Evolutionary conservation across 2,329 filamentous ascomycete species (phyloP).

Genomic region (Botrytis aclada): DNA sequence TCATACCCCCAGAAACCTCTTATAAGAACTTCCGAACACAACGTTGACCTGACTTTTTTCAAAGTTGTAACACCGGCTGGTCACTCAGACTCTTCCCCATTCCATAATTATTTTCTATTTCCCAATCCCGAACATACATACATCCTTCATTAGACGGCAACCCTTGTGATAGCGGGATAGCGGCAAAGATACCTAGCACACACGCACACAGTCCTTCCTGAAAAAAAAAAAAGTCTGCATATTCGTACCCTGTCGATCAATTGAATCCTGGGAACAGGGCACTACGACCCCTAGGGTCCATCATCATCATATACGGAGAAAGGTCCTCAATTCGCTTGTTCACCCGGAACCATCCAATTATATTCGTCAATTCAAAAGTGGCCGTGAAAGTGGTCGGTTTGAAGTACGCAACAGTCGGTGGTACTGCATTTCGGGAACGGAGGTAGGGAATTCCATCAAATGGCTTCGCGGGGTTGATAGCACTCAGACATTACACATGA

Average conservation of each 20-base stretch:
- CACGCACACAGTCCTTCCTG: not conserved
- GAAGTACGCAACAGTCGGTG: not conserved
- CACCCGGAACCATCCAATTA: not conserved
- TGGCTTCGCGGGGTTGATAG: not conserved
- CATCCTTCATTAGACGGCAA: not conserved
- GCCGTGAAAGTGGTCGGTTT: not conserved
- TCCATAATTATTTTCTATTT: not conserved
- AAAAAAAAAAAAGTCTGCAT: not conserved
- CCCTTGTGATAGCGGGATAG: constrained; percentile 7
- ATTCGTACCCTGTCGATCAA: constrained; percentile 5
- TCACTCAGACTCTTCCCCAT: not conserved
- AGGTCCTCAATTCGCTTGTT: not conserved
- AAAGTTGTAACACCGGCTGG: not conserved
- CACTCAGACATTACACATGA: not conserved
- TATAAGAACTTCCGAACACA: not conserved
- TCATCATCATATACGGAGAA: not conserved
- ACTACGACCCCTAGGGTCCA: not conserved
- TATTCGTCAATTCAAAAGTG: not conserved
- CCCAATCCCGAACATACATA: not conserved
- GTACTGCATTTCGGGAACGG: constrained; percentile 2
- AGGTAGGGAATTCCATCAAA: not conserved
- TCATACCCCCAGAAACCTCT: not conserved
- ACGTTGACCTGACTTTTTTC: not conserved
- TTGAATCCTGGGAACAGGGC: not conserved
- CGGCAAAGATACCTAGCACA: not conserved